phyloP scores from a whole-genome alignment of 352 stramenopile species.

The Blastocystis sp. region DNA sequence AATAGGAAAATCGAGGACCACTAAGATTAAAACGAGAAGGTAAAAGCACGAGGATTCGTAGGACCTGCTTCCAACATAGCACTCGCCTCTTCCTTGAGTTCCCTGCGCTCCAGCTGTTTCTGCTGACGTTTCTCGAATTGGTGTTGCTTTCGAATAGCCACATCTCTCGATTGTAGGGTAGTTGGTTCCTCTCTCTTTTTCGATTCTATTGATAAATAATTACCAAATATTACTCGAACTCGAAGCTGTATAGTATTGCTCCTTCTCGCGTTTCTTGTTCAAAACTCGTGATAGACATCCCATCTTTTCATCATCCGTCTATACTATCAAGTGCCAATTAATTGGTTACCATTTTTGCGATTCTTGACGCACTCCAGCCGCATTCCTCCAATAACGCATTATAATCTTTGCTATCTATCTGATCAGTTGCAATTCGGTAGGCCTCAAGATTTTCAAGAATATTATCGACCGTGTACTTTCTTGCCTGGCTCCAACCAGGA shows the following conservation, averaged over 20 bases:
- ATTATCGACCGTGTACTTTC: background rate
- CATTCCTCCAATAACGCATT: conserved; percentile 16
- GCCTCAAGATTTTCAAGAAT: conserved; percentile 42
- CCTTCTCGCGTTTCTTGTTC: background rate
- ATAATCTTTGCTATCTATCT: conserved; percentile 34
- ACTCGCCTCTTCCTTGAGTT: background rate
- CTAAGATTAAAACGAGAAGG: background rate
- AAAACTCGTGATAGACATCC: conserved; percentile 3
- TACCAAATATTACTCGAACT: background rate
- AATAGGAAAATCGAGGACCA: conserved; percentile 21
- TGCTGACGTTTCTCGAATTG: background rate
- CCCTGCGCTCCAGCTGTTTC: background rate
- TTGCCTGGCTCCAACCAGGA: background rate
- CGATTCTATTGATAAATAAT: background rate
- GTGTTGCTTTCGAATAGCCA: background rate
- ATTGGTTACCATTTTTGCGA: background rate
- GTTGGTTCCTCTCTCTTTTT: background rate
- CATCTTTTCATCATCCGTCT: conserved; percentile 33
- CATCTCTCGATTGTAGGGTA: background rate
- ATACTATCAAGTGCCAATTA: background rate
- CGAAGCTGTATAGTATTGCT: background rate
- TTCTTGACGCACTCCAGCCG: background rate
- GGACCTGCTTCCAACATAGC: background rate
- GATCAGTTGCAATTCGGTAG: conserved; percentile 42
- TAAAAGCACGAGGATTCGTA: background rate